Conservation (phyloP, 1,284 basidiomycete genomes). For the Trametes polyzona region DNA sequence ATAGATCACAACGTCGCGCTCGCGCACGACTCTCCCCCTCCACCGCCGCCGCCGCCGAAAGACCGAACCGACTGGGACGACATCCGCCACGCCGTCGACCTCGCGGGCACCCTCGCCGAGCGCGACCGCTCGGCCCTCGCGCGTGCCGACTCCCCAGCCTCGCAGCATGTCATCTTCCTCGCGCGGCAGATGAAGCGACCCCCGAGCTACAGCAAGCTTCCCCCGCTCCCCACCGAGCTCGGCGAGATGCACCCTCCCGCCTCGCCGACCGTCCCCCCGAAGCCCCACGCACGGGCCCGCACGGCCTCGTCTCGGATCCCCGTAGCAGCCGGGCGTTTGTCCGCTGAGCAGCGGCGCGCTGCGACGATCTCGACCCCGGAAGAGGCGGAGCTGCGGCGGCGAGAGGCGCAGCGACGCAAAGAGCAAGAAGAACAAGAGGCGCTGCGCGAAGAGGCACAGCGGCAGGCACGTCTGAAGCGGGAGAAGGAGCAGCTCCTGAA, state of each 20-base stretch:
- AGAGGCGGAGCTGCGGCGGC: conserved; percentile 23
- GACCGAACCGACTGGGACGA: conserved; percentile 26
- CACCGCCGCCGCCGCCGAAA: conserved; percentile 29
- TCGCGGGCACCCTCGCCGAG: conserved; percentile 22
- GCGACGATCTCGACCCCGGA: conserved; percentile 28
- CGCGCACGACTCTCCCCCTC: conserved; percentile 12
- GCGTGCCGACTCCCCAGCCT: conserved; percentile 4
- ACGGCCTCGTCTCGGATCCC: conserved; percentile 29
- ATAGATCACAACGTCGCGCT: conserved; percentile 4
- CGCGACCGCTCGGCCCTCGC: conserved; percentile 2
- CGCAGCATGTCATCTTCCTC: conserved; percentile 19
- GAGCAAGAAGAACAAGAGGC: conserved; percentile 55
- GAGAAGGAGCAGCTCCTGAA: conserved; percentile 51
- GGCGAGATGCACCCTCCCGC: conserved; percentile 11
- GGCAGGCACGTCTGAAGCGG: conserved; percentile 48
- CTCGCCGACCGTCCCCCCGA: conserved; percentile 18
- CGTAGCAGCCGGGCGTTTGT: conserved; percentile 16
- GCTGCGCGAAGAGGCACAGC: conserved; percentile 51
- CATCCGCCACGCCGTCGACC: conserved; percentile 23
- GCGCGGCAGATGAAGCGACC: conserved; percentile 18
- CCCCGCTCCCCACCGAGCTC: conserved; percentile 14
- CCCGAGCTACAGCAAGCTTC: conserved; percentile 18
- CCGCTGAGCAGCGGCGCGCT: conserved; percentile 14
- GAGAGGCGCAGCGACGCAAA: conserved; percentile 25
- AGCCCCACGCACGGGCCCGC: conserved; percentile 14